Evolutionary conservation across 2,329 filamentous ascomycete genomes (phyloP).

Genomic region (Neofusicoccum parvum): DNA sequence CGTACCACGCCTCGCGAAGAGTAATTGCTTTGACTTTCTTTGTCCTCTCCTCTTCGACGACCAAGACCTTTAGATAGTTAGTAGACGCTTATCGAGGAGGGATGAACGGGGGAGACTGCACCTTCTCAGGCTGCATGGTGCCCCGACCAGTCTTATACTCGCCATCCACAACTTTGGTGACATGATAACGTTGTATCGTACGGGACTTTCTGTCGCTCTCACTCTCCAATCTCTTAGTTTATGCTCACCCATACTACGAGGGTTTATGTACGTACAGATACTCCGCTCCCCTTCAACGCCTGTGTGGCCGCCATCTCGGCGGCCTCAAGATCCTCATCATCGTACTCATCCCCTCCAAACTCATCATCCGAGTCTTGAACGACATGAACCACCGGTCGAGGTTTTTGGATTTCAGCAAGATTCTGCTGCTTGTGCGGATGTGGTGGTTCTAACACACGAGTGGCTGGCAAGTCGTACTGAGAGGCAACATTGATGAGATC

Average conservation of each 20-base stretch:
- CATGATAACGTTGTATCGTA: slow-evolving; percentile 83
- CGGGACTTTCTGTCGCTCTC: slow-evolving; percentile 59
- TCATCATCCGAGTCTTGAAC: slow-evolving; percentile 65
- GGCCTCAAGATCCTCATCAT: slow-evolving; percentile 70
- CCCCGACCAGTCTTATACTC: slow-evolving; percentile 68
- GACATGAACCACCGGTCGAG: not conserved
- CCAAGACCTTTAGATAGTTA: slow-evolving; percentile 64
- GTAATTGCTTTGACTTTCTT: slow-evolving; percentile 68
- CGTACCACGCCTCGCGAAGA: slow-evolving; percentile 83
- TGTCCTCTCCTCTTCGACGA: slow-evolving; percentile 78
- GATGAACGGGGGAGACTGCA: slow-evolving; percentile 42
- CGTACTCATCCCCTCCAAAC: slow-evolving; percentile 68
- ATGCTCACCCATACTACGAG: slow-evolving; percentile 20
- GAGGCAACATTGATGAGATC: slow-evolving; percentile 62
- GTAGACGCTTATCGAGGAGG: slow-evolving; percentile 15
- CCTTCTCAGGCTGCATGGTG: slow-evolving; percentile 69
- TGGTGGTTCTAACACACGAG: not conserved
- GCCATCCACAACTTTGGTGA: slow-evolving; percentile 72
- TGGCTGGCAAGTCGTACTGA: slow-evolving; percentile 42
- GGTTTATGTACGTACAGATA: slow-evolving; percentile 20
- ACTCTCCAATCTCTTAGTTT: slow-evolving; percentile 70
- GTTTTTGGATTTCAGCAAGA: not conserved
- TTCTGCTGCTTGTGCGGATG: not conserved
- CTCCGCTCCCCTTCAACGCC: slow-evolving; percentile 52
- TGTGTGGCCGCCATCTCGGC: slow-evolving; percentile 74